Base-by-base conservation (phyloP, 495 filamentous ascomycete species). In the Copromyces sp. region DNA sequence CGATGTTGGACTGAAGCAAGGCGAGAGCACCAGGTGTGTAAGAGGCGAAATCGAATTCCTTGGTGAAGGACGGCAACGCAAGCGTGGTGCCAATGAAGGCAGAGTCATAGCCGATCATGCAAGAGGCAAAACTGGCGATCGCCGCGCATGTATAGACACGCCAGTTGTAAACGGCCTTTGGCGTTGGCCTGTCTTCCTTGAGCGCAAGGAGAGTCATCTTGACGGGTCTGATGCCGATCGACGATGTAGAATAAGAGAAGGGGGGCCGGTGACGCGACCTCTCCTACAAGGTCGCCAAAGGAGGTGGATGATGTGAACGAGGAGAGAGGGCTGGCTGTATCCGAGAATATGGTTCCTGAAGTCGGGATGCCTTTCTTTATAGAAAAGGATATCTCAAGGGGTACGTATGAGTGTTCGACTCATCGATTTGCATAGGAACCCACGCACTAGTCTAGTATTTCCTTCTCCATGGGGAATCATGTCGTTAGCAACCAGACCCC, bases 161-260 rank as follows among this genome's bases (percentile, higher is more conserved):
- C 90, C 90, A 93, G 82, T 93, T 93, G 86, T 92, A 93, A 75
- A 93, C 91, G 59, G 84, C 82, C 71, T 82, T 81, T 2, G 89
- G 89, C 76, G 90, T 90, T 39, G 89, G 88, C 78, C 88, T 80
- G 77, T 92, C 90, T 79, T 92, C 89, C 70, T 87, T 85, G 68
- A 90, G 80, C 29, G 82, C 81, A 73, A 90, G 83, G 75, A 90
- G 75, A 70, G 86, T 86, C 88, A 91, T 90, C 59, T 74, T 85
- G 79, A 53, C 11, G 47, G 11, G 53, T 44, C 11, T 20, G 3
- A 9, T 38, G 61, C 39, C 16, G 61, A 69, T 45, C 39, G 32
- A 37, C 16, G 39, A 71, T 47, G 39, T 17, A 61, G 8, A 24
- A 44, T 16, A 40, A 35, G 16, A 39, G 70, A 59, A 44, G n/a